phyloP scores from a whole-genome alignment of 2,329 filamentous ascomycete genomes.

The Scedosporium minutisporum region DNA sequence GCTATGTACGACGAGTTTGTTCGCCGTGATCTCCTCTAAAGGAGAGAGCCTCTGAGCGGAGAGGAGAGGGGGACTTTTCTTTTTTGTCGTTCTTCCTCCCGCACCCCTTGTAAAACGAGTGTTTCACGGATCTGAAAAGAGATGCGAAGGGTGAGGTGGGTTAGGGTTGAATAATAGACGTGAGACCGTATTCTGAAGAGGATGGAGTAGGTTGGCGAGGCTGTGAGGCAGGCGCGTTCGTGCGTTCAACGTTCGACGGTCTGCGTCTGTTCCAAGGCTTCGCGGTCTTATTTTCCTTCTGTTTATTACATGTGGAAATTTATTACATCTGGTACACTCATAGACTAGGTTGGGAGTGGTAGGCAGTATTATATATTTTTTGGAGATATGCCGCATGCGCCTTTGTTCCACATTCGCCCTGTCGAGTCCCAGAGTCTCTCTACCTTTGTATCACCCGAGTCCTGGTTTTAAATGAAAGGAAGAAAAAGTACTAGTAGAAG shows the following conservation, averaged over 20 bases:
- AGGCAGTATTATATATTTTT: neutral
- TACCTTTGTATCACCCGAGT: neutral
- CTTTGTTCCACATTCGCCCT: neutral
- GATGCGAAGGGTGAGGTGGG: no score
- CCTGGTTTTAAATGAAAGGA: neutral
- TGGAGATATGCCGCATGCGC: neutral
- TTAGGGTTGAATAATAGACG: no score
- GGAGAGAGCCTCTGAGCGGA: constrained; percentile 1
- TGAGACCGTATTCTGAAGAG: no score
- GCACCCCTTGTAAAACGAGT: no score
- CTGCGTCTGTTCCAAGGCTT: neutral
- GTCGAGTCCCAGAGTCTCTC: neutral
- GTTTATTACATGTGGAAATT: constrained; percentile 1
- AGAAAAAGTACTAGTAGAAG: no score
- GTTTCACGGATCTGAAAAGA: no score
- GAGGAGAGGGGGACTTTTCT: neutral
- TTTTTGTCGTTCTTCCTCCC: no score
- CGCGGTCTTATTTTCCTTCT: neutral
- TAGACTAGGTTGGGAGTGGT: constrained; percentile 1
- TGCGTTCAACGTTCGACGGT: no score
- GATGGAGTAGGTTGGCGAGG: no score
- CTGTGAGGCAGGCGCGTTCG: no score
- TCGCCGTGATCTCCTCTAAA: constrained; percentile 85
- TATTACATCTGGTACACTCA: neutral
- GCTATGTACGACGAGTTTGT: constrained; percentile 92